These are phyloP conservation scores for Tolypocladium ovalisporum DNA, from an alignment of 2,329 filamentous ascomycete genomes.

Conservation along the genomic window DNA sequence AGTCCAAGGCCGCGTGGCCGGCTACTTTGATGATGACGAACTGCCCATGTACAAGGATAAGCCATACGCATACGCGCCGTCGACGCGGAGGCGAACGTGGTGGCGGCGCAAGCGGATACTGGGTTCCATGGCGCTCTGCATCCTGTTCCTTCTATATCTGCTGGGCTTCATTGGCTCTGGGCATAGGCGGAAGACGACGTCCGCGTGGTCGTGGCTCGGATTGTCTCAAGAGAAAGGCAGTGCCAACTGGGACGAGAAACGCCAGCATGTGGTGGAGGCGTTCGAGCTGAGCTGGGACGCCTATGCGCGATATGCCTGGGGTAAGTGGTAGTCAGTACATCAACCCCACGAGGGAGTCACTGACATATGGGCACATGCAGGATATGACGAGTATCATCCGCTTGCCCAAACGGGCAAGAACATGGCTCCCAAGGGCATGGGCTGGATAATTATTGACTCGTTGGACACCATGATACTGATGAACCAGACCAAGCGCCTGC, in stretches of 20 bases:
- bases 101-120: slow-evolving; percentile 55
- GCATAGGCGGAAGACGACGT: slow-evolving; percentile 18
- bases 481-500: slow-evolving; percentile 82
- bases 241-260: slow-evolving; percentile 66
- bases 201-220: slow-evolving; percentile 47
- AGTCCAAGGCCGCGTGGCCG: slow-evolving; percentile 51
- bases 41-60: slow-evolving; percentile 99
- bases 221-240: slow-evolving; percentile 33
- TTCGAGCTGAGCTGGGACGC: slow-evolving; percentile 89
- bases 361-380: slow-evolving; percentile 26
- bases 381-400: slow-evolving; percentile 80
- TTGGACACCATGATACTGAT: slow-evolving; percentile 96
- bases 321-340: slow-evolving; percentile 37
- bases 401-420: slow-evolving; percentile 66
- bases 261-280: slow-evolving; percentile 75
- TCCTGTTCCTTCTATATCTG: slow-evolving; percentile 58
- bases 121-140: slow-evolving; percentile 36
- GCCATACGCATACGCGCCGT: slow-evolving; percentile 62
- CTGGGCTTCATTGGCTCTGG: slow-evolving; percentile 45
- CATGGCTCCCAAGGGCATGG: slow-evolving; percentile 82
- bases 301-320: slow-evolving; percentile 91
- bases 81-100: slow-evolving; percentile 45
- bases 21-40: slow-evolving; percentile 46
- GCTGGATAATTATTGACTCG: slow-evolving; percentile 96
- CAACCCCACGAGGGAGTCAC: slow-evolving; percentile 4